Conservation (phyloP, 805 yeast species). For the Metschnikowia continentalis region DNA sequence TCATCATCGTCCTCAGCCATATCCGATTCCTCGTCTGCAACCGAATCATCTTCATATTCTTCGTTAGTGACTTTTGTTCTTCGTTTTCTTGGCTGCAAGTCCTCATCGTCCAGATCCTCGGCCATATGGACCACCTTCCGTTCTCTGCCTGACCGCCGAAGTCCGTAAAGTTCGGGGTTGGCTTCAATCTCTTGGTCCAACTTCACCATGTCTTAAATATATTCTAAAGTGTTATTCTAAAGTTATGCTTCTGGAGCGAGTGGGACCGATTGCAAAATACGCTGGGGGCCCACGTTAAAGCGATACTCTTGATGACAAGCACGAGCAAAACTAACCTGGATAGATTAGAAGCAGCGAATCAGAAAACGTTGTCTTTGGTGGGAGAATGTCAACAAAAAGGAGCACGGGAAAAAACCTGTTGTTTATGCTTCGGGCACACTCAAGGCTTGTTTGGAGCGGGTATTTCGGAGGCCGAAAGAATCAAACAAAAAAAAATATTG, state of each 20-base stretch:
- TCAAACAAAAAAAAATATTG: not conserved
- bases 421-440: not conserved
- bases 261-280: not conserved
- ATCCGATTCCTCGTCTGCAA: conserved; percentile 13
- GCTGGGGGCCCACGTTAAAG: not conserved
- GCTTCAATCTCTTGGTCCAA: conserved; percentile 18
- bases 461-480: not conserved
- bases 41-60: conserved; percentile 15
- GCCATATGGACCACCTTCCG: conserved; percentile 35
- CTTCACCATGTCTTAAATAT: conserved; percentile 8
- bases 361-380: not conserved
- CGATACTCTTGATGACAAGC: not conserved
- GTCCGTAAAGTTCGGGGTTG: conserved; percentile 80
- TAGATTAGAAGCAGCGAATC: not conserved
- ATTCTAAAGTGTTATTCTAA: not conserved
- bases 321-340: not conserved
- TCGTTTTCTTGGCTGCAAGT: conserved; percentile 16
- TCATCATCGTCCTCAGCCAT: conserved; percentile 18
- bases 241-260: not conserved
- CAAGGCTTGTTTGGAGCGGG: not conserved
- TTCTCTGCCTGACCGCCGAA: conserved; percentile 71
- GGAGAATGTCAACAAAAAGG: not conserved
- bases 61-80: conserved; percentile 9
- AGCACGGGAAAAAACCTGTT: not conserved
- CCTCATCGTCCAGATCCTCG: conserved; percentile 36